These are phyloP conservation scores for Aspergillus phoenicis DNA, from an alignment of 2,329 filamentous ascomycete species.

Conservation along the genomic window DNA sequence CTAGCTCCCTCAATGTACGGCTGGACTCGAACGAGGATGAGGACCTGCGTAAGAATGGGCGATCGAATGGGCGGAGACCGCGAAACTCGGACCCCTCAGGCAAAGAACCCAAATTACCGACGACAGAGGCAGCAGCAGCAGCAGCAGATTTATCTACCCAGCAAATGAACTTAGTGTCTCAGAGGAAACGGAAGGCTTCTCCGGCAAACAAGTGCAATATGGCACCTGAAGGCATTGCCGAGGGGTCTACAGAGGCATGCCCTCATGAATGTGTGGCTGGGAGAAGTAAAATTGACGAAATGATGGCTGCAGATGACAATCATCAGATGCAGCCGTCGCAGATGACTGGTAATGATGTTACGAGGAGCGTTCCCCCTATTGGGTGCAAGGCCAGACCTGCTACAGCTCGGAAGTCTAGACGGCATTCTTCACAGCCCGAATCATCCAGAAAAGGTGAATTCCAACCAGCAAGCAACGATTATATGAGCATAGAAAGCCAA, in stretches of 20 bases:
- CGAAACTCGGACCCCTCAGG: slow-evolving; percentile 20
- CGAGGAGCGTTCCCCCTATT: not conserved
- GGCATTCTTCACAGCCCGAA: slow-evolving; percentile 38
- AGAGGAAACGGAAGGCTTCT: slow-evolving; percentile 35
- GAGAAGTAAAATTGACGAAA: too few species aligned
- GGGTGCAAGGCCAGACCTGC: slow-evolving; percentile 11
- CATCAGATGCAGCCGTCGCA: not conserved
- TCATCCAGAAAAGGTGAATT: slow-evolving; percentile 11
- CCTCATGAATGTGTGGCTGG: not conserved
- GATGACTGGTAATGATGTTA: not conserved
- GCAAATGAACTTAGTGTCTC: slow-evolving; percentile 30
- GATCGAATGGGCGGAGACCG: slow-evolving; percentile 7
- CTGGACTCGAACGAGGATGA: slow-evolving; percentile 40
- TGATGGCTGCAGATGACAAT: not conserved
- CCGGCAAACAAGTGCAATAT: slow-evolving; percentile 23
- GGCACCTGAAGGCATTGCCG: not conserved
- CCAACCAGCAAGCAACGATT: slow-evolving; percentile 3
- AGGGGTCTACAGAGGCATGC: not conserved
- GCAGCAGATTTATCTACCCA: slow-evolving; percentile 18
- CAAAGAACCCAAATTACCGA: slow-evolving; percentile 22
- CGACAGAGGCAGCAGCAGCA: slow-evolving; percentile 14
- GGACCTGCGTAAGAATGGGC: slow-evolving; percentile 10
- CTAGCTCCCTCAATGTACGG: slow-evolving; percentile 49
- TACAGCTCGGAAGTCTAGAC: slow-evolving; percentile 29
- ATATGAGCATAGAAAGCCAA: not conserved